phyloP scores from a whole-genome alignment of 208 protist species.

The Trypanosoma avium region DNA sequence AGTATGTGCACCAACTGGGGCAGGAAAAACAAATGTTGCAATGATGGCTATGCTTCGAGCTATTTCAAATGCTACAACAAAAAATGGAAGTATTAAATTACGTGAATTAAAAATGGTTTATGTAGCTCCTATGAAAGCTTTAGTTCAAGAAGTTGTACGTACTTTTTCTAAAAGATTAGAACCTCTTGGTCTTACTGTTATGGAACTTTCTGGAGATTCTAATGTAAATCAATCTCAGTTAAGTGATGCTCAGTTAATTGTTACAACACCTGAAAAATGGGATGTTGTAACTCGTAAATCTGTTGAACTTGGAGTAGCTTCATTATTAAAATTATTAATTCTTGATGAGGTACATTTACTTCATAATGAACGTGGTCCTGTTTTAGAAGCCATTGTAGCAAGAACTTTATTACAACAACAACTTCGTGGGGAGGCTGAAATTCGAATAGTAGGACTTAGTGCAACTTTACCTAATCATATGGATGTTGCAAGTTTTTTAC shows the following conservation, averaged over 20 bases:
- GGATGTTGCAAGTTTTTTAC: constrained; percentile 99
- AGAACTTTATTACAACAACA: constrained; percentile 92
- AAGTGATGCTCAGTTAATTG: constrained; percentile 96
- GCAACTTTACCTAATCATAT: constrained; percentile 99
- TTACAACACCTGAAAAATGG: constrained; percentile 99
- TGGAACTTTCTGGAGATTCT: constrained; percentile 98
- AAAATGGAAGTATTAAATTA: constrained; percentile 20
- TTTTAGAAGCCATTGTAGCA: constrained; percentile 99
- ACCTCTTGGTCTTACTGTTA: constrained; percentile 93
- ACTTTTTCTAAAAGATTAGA: constrained; percentile 95
- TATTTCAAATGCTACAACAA: constrained; percentile 37
- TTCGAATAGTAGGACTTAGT: constrained; percentile 98
- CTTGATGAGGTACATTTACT: constrained; percentile 99
- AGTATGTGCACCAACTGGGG: constrained; percentile 98
- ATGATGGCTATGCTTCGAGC: constrained; percentile 98
- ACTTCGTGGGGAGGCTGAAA: constrained; percentile 70
- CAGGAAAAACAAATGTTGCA: constrained; percentile 99
- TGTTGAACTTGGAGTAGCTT: constrained; percentile 90
- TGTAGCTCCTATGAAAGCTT: constrained; percentile 99
- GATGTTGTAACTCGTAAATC: constrained; percentile 99
- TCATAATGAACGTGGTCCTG: constrained; percentile 98
- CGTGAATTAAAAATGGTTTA: constrained; percentile 99
- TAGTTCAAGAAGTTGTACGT: constrained; percentile 99
- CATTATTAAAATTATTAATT: constrained; percentile 91
- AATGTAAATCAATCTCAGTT: constrained; percentile 97